These are phyloP conservation scores for Boletus austroedulis DNA, from an alignment of 1,284 basidiomycete species.

Conservation along the genomic window DNA sequence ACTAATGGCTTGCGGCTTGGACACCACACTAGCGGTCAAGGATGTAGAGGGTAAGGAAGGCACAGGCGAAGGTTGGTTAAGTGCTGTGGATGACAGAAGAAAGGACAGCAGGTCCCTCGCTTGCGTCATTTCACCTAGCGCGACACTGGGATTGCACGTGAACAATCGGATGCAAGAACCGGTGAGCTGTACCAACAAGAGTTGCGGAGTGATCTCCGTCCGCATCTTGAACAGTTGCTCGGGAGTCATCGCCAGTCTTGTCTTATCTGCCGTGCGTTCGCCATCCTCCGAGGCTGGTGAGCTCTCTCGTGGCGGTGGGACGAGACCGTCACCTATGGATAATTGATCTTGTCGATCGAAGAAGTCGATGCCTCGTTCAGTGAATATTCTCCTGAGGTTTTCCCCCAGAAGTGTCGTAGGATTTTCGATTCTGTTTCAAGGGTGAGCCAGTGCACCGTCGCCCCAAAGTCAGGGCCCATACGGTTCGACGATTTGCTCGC, in stretches of 20 bases:
- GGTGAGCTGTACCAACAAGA: slow-evolving; percentile 51
- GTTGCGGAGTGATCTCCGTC: slow-evolving; percentile 61
- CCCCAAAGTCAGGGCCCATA: slow-evolving; percentile 38
- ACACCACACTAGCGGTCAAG: slow-evolving; percentile 62
- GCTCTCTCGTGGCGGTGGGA: slow-evolving; percentile 25
- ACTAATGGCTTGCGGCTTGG: slow-evolving; percentile 57
- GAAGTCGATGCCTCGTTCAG: slow-evolving; percentile 70
- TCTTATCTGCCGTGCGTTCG: slow-evolving; percentile 32
- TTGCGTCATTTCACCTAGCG: slow-evolving; percentile 73
- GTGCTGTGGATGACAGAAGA: slow-evolving; percentile 47
- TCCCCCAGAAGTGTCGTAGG: slow-evolving; percentile 53
- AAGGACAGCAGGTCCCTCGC: slow-evolving; percentile 63
- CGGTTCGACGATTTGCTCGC: slow-evolving; percentile 66
- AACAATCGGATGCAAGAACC: slow-evolving; percentile 10
- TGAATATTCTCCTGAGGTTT: slow-evolving; percentile 65
- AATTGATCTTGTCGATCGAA: slow-evolving; percentile 55
- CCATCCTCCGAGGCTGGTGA: slow-evolving; percentile 29
- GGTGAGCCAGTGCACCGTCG: slow-evolving; percentile 15
- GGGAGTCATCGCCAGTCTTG: slow-evolving; percentile 57
- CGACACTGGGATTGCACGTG: slow-evolving; percentile 47
- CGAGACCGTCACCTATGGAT: slow-evolving; percentile 21
- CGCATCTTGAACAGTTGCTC: slow-evolving; percentile 74
- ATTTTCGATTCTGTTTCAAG: slow-evolving; percentile 47
- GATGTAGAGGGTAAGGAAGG: slow-evolving; percentile 35
- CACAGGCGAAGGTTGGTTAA: slow-evolving; percentile 22